Evolutionary conservation across 768 basidiomycete species (phyloP), one percentile per base, ranked within the genome.

Genomic region (Rubroboletus satanas): DNA sequence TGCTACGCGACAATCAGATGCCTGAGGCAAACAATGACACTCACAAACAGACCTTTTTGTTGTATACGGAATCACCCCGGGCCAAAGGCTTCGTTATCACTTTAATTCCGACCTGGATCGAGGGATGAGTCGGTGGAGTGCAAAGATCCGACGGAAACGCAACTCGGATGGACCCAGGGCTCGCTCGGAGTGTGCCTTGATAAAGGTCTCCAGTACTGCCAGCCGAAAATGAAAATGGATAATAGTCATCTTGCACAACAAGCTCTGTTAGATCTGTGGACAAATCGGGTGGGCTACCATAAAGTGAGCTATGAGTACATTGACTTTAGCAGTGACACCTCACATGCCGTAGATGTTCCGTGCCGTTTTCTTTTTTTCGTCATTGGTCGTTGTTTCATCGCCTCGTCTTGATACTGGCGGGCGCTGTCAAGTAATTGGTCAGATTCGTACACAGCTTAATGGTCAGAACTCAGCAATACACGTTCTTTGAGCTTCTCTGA

Each of bases 401-500:
- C 31, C 14, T 15, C 3, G 31, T 46, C 21, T 23, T 14, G 29
- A 14, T 8, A 14, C 7, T 1, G 3, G 3, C 2, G 29, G 28
- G 45, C 4, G n/a, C 44, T 45, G 31, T n/a, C n/a, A 18, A 31
- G 11, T 3, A 18, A 31, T 45, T 10, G 5, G 17, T 45, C 17
- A n/a, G 44, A 31, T 9, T 8, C 15, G 15, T 9, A 17, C 23
- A 26, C 14, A 7, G 2, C 9, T 15, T 26, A 21, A 26, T 26
- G 23, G 26, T 15, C 23, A 26, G 14, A 43, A 43, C 23, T 8
- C 15, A 17, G 7, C 41, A 18, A 4, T 23, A 42, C 41, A 3
- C 6, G 7, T 42, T 42, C 7, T 2, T 0, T 3, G 0, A 2
- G 12, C 21, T 23, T 7, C 21, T 15, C 7, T 3, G 6, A 0